Evolutionary conservation across 2,329 filamentous ascomycete genomes (phyloP).

Genomic region (Neocucurbitaria cava): DNA sequence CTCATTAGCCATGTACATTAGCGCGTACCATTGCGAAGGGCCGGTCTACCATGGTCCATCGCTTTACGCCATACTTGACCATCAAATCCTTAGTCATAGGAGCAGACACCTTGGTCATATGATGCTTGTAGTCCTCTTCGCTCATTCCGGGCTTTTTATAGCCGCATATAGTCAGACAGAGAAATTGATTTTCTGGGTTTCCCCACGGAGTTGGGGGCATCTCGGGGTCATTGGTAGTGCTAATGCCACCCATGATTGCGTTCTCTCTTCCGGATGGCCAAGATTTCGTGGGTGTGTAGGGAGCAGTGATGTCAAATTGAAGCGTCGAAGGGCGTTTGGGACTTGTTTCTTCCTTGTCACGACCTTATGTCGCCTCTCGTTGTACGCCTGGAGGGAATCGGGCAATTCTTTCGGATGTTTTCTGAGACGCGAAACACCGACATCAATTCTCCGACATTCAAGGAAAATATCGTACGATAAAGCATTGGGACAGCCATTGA

Average conservation of each 20-base stretch:
- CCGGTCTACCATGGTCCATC: slow-evolving; percentile 50
- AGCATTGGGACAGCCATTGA: too few species aligned
- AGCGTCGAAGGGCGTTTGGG: background rate
- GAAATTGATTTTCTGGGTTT: slow-evolving; percentile 15
- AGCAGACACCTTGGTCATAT: slow-evolving; percentile 58
- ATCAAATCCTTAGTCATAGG: slow-evolving; percentile 58
- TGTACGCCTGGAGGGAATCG: background rate
- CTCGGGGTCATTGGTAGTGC: background rate
- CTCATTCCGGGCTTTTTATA: slow-evolving; percentile 58
- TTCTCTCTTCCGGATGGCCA: too few species aligned
- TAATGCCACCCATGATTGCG: background rate
- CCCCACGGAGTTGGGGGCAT: background rate
- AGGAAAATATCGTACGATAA: background rate
- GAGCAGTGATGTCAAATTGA: too few species aligned
- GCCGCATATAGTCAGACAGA: slow-evolving; percentile 59
- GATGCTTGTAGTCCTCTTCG: slow-evolving; percentile 56
- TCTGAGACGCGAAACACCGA: background rate
- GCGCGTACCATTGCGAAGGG: background rate
- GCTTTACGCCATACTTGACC: slow-evolving; percentile 57
- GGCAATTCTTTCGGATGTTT: background rate
- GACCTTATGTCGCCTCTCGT: background rate
- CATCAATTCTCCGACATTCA: background rate
- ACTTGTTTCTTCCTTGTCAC: background rate
- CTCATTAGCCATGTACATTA: background rate
- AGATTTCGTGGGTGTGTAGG: too few species aligned